Conservation (phyloP, 2,329 filamentous ascomycete genomes). For the Phaeosphaeriaceae sp. region DNA sequence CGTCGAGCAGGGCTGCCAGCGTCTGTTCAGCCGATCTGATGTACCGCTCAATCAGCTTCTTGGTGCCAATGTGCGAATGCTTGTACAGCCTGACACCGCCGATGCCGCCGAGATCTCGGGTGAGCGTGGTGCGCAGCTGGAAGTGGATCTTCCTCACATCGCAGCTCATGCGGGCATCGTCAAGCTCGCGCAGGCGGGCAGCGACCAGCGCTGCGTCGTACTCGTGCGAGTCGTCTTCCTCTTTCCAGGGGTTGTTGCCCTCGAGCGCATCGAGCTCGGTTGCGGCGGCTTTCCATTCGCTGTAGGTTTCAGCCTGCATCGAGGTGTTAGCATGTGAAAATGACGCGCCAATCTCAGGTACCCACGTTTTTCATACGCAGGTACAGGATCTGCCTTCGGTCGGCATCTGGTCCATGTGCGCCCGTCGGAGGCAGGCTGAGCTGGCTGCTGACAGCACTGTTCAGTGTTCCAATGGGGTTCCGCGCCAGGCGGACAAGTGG, state of each 20-base stretch:
- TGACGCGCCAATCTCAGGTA: slow-evolving; percentile 27
- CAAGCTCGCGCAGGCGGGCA: slow-evolving; percentile 73
- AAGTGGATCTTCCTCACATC: slow-evolving; percentile 81
- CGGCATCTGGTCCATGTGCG: slow-evolving; percentile 13
- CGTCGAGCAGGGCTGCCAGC: slow-evolving; percentile 73
- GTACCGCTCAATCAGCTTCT: slow-evolving; percentile 84
- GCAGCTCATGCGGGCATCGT: slow-evolving; percentile 73
- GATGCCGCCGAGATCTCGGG: slow-evolving; percentile 84
- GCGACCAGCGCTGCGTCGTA: slow-evolving; percentile 76
- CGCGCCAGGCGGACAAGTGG: slow-evolving; percentile 46
- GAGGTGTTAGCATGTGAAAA: slow-evolving; percentile 36
- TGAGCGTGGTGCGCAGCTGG: slow-evolving; percentile 79
- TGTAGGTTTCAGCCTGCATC: slow-evolving; percentile 68
- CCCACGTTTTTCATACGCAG: slow-evolving; percentile 71
- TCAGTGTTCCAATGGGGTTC: slow-evolving; percentile 39
- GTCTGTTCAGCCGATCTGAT: slow-evolving; percentile 80
- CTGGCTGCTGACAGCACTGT: slow-evolving; percentile 15
- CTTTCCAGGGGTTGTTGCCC: slow-evolving; percentile 83
- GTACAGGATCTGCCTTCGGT: slow-evolving; percentile 66
- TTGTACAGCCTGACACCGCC: slow-evolving; percentile 82
- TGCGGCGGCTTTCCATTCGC: slow-evolving; percentile 79
- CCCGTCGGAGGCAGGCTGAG: slow-evolving; percentile 19
- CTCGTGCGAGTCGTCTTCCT: slow-evolving; percentile 68
- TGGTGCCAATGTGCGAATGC: slow-evolving; percentile 85
- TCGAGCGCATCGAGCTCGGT: slow-evolving; percentile 80